A percentile compares a stretch with the other conserved stretches of the same genome.
Evolutionary conservation across 768 basidiomycete genomes (phyloP).

Genomic region (Rhodotorula paludigena): DNA sequence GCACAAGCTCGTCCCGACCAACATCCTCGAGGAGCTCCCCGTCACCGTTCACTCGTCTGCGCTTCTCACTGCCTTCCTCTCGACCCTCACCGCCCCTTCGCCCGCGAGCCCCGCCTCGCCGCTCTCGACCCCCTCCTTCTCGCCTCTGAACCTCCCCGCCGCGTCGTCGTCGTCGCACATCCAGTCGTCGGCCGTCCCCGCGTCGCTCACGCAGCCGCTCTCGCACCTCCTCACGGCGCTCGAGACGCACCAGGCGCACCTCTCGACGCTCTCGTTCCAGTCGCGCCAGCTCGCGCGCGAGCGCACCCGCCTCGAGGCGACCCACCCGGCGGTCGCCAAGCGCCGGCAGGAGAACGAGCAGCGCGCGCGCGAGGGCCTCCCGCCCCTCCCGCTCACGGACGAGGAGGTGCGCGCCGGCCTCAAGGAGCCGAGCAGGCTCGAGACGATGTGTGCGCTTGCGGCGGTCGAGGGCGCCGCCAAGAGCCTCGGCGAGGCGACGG

Average conservation of each 20-base stretch:
- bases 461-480: constrained; percentile 38
- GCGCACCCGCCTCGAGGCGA: constrained; percentile 33
- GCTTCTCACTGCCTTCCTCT: constrained; percentile 43
- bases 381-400: constrained; percentile 29
- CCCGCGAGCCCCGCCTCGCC: constrained; percentile 14
- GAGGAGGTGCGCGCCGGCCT: constrained; percentile 34
- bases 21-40: constrained; percentile 41
- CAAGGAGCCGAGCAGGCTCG: constrained; percentile 35
- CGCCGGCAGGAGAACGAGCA: constrained; percentile 39
- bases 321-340: constrained; percentile 31
- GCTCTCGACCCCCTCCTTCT: constrained; percentile 22
- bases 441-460: constrained; percentile 37
- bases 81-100: constrained; percentile 35
- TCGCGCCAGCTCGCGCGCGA: constrained; percentile 40
- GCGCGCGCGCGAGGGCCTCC: constrained; percentile 33
- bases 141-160: constrained; percentile 33
- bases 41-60: constrained; percentile 41
- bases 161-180: constrained; percentile 34
- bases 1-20: constrained; percentile 39
- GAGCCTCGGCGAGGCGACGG: constrained; percentile 33
- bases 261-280: constrained; percentile 40
- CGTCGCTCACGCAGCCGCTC: constrained; percentile 32
- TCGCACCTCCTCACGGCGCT: constrained; percentile 36
- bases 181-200: constrained; percentile 22
- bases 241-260: constrained; percentile 41